Percentiles rank a stretch among this genome's conserved stretches.
Evolutionary conservation across 1,284 basidiomycete species (phyloP).

Genomic region (Puccinia polysora): DNA sequence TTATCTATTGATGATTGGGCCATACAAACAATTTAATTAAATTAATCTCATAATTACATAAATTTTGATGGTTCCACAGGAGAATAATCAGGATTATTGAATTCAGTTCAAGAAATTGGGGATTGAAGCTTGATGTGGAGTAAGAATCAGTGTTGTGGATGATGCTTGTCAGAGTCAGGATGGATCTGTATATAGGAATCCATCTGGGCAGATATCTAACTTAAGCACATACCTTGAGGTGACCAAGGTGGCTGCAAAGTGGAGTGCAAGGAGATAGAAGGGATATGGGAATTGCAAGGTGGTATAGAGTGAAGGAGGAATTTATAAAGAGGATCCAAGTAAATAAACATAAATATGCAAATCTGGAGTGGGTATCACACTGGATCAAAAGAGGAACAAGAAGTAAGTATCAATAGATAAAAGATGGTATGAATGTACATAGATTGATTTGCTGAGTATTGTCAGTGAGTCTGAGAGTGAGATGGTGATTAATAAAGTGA

Average conservation of each 20-base stretch:
- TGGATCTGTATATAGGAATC: neutral
- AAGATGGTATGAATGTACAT: slow-evolving; percentile 8
- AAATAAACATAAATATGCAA: neutral
- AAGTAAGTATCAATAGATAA: too few relatives aligned
- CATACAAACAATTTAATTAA: too few relatives aligned
- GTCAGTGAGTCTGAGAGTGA: slow-evolving; percentile 25
- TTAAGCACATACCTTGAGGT: slow-evolving; percentile 15
- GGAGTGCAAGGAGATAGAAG: slow-evolving; percentile 27
- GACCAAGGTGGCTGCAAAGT: slow-evolving; percentile 30
- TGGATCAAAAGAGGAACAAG: too few relatives aligned
- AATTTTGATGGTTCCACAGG: too few relatives aligned
- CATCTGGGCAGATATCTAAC: neutral
- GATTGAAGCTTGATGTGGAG: neutral
- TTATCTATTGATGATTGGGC: too few relatives aligned
- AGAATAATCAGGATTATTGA: too few relatives aligned
- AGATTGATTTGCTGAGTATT: slow-evolving; percentile 28
- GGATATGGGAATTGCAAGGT: slow-evolving; percentile 26
- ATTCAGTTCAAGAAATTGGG: neutral
- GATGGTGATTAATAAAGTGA: slow-evolving; percentile 29
- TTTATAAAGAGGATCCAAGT: neutral
- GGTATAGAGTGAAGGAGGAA: slow-evolving; percentile 6
- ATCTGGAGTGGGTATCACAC: neutral
- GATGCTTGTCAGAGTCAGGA: neutral
- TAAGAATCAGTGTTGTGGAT: too few relatives aligned
- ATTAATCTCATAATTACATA: too few relatives aligned